A percentile compares a stretch with the other conserved stretches of the same genome.
phyloP scores from a whole-genome alignment of 352 stramenopile genomes.

The Phytophthora vignae region DNA sequence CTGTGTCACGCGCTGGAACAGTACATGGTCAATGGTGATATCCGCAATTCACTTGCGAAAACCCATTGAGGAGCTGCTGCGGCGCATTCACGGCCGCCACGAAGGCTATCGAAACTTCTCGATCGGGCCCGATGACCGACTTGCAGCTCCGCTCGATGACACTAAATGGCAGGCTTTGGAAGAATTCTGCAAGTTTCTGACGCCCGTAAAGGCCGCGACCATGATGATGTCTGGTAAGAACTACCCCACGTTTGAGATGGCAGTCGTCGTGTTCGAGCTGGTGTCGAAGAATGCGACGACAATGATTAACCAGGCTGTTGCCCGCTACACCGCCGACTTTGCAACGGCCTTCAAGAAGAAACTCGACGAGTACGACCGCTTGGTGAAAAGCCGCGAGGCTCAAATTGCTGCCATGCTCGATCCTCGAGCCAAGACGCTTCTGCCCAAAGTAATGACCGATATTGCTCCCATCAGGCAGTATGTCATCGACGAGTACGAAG shows the following conservation, averaged over 20 bases:
- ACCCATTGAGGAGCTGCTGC: constrained; percentile 12
- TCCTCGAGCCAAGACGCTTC: constrained; percentile 5
- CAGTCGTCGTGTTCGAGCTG: constrained; percentile 6
- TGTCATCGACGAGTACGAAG: constrained; percentile 13
- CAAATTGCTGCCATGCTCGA: constrained; percentile 26
- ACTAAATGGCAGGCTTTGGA: background rate
- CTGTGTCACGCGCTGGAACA: constrained; percentile 21
- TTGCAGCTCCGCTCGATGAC: background rate
- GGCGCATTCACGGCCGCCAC: constrained; percentile 8
- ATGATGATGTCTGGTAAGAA: constrained; percentile 18
- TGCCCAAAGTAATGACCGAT: constrained; percentile 5
- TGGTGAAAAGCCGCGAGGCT: constrained; percentile 12
- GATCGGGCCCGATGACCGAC: constrained; percentile 8
- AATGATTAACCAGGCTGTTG: background rate
- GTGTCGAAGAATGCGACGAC: constrained; percentile 5
- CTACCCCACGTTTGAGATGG: constrained; percentile 28
- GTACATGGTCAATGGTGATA: constrained; percentile 12
- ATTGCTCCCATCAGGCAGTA: constrained; percentile 3
- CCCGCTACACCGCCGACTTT: constrained; percentile 7
- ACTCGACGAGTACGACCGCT: constrained; percentile 5
- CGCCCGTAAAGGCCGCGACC: constrained; percentile 24
- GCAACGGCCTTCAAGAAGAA: constrained; percentile 19
- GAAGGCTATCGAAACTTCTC: constrained; percentile 19
- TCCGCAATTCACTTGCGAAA: constrained; percentile 7
- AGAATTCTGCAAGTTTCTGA: constrained; percentile 18